A percentile compares a stretch with the other conserved stretches of the same genome.
Conservation (phyloP, 306 rosid genomes). For the Trichosanthes cucumerina region DNA sequence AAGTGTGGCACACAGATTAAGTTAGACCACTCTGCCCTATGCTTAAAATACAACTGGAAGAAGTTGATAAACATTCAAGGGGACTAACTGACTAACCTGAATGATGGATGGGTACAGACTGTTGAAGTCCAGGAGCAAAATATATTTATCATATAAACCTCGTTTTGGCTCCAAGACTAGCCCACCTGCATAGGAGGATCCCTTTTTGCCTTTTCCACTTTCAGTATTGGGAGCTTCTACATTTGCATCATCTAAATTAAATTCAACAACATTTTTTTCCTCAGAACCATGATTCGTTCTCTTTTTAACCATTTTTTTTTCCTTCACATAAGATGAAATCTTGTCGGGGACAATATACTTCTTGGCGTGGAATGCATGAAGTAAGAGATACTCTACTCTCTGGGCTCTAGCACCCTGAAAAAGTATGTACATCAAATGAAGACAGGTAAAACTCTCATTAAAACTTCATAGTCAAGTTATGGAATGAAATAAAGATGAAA, state of each 20-base stretch:
- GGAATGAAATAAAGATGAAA: conserved; percentile 6
- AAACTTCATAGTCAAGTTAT: conserved; percentile 11
- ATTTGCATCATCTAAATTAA: conserved; percentile 38
- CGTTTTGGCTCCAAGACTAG: conserved; percentile 93
- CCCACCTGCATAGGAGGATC: conserved; percentile 86
- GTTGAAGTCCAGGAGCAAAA: conserved; percentile 88
- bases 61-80: conserved; percentile 1
- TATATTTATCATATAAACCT: conserved; percentile 91
- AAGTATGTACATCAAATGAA: conserved; percentile 11
- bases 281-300: conserved; percentile 37
- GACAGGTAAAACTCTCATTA: conserved; percentile 4
- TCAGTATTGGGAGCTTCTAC: conserved; percentile 36
- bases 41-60: background rate
- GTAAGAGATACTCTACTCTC: conserved; percentile 85
- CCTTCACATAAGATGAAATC: conserved; percentile 41
- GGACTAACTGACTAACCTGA: conserved; percentile 44
- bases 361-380: conserved; percentile 90
- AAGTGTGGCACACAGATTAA: conserved; percentile 11
- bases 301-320: conserved; percentile 47
- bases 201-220: conserved; percentile 66
- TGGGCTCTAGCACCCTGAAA: conserved; percentile 98
- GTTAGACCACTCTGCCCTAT: background rate
- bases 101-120: conserved; percentile 98
- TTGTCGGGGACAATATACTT: conserved; percentile 91
- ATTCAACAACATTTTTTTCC: conserved; percentile 36